phyloP scores from a whole-genome alignment of 352 stramenopile species.

The Peronosclerospora sorghi region DNA sequence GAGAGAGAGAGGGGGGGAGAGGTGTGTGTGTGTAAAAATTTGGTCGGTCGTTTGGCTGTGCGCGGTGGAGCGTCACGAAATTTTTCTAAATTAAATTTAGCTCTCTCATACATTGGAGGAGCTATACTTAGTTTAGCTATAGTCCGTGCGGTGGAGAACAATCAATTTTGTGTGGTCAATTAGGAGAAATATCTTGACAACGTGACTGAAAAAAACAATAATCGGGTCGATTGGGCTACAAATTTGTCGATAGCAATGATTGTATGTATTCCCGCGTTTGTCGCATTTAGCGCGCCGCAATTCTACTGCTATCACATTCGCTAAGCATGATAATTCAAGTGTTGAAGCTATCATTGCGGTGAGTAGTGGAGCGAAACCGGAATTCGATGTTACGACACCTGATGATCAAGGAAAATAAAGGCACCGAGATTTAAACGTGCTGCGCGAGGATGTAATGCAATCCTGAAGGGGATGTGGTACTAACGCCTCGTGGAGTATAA shows the following conservation, averaged over 20 bases:
- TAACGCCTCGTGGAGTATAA: conserved; percentile 26
- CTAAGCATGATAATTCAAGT: conserved; percentile 28
- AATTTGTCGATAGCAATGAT: conserved; percentile 10
- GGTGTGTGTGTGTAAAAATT: too few species aligned
- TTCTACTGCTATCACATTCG: conserved; percentile 22
- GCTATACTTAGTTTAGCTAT: too few species aligned
- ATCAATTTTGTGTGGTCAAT: too few species aligned
- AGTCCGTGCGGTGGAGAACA: too few species aligned
- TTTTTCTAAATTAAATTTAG: too few species aligned
- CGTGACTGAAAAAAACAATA: conserved; percentile 8
- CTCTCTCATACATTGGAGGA: too few species aligned
- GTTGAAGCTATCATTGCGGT: conserved; percentile 15
- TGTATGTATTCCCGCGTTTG: conserved; percentile 5
- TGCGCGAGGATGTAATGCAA: conserved; percentile 59
- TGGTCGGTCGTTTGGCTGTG: too few species aligned
- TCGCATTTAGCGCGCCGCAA: conserved; percentile 20
- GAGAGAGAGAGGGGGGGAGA: too few species aligned
- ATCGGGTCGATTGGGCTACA: conserved; percentile 24
- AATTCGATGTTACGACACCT: conserved; percentile 9
- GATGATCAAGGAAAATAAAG: conserved; percentile 16
- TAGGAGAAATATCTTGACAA: too few species aligned
- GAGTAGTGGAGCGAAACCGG: conserved; percentile 13
- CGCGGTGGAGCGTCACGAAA: too few species aligned
- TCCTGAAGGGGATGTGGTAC: conserved; percentile 21
- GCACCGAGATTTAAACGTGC: conserved; percentile 21